Conservation (phyloP, 164 flowering plant species). For the grape (Vitis vinifera) region DNA sequence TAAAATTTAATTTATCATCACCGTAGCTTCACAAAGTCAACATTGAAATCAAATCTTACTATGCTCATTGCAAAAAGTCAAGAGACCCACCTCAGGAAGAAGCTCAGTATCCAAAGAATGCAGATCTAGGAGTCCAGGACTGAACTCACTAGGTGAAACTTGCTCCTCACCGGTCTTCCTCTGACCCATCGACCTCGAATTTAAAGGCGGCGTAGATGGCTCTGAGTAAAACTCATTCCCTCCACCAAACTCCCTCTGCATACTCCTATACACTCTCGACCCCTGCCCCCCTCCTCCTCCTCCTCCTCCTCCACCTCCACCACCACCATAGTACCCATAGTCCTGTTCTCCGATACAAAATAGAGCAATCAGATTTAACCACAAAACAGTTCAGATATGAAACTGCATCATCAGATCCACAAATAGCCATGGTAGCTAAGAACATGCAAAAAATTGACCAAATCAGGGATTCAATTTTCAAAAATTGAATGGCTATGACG, state of each 20-base stretch:
- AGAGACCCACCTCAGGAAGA: slow-evolving; percentile 60
- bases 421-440: neutral
- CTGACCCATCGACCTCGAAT: slow-evolving; percentile 38
- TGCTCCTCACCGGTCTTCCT: slow-evolving; percentile 52
- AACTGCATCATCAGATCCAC: slow-evolving; percentile 9
- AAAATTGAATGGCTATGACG: neutral
- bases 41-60: neutral
- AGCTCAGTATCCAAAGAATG: slow-evolving; percentile 89
- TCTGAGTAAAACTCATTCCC: slow-evolving; percentile 58
- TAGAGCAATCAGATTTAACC: neutral
- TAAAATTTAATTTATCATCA: no score
- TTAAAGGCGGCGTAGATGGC: slow-evolving; percentile 56
- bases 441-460: no score
- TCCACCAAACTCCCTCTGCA: slow-evolving; percentile 53
- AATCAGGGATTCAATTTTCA: no score
- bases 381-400: neutral
- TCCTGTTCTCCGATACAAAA: slow-evolving; percentile 41
- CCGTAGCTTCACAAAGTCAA: neutral
- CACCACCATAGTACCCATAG: slow-evolving; percentile 47
- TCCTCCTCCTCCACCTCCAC: slow-evolving; percentile 29
- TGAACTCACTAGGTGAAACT: slow-evolving; percentile 58
- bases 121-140: slow-evolving; percentile 92
- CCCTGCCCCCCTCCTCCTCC: slow-evolving; percentile 40
- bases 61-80: neutral
- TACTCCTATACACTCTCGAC: slow-evolving; percentile 42